Percentiles rank a stretch among this genome's conserved stretches.
phyloP scores from a whole-genome alignment of 75 land plant genomes.

The Picea sitchensis region DNA sequence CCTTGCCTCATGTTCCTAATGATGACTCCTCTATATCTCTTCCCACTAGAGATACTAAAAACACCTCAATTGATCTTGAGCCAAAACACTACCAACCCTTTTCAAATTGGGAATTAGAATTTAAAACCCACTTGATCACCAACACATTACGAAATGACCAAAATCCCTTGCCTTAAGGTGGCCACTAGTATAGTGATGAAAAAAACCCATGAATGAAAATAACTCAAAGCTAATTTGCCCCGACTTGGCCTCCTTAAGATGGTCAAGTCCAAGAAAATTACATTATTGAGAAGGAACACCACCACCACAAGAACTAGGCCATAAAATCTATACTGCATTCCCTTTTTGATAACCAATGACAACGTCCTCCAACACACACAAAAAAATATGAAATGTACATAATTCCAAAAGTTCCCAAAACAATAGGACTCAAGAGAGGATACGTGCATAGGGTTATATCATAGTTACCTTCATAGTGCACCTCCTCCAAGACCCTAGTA shows the following conservation, averaged over 20 bases:
- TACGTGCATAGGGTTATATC: too few species aligned
- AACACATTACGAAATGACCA: constrained; percentile 69
- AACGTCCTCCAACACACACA: constrained; percentile 55
- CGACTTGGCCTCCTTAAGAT: constrained; percentile 42
- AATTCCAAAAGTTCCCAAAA: too few species aligned
- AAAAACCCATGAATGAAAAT: constrained; percentile 34
- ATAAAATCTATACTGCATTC: constrained; percentile 46
- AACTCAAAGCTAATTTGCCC: constrained; percentile 10
- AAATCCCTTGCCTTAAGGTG: constrained; percentile 55
- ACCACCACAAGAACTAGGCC: constrained; percentile 40
- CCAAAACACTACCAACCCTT: background rate
- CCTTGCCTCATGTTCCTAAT: background rate
- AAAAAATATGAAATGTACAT: too few species aligned
- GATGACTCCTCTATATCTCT: background rate
- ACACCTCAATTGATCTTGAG: constrained; percentile 1
- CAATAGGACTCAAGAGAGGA: too few species aligned
- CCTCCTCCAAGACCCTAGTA: constrained; percentile 23
- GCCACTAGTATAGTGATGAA: constrained; percentile 29
- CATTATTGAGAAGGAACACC: constrained; percentile 10
- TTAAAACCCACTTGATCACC: constrained; percentile 36
- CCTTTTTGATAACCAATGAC: constrained; percentile 64
- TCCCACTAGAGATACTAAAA: background rate
- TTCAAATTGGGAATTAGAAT: background rate
- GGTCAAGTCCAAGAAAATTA: constrained; percentile 45
- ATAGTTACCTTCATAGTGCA: too few species aligned